Conservation (phyloP, 2,329 filamentous ascomycete species). For the Aspergillus sp. region DNA sequence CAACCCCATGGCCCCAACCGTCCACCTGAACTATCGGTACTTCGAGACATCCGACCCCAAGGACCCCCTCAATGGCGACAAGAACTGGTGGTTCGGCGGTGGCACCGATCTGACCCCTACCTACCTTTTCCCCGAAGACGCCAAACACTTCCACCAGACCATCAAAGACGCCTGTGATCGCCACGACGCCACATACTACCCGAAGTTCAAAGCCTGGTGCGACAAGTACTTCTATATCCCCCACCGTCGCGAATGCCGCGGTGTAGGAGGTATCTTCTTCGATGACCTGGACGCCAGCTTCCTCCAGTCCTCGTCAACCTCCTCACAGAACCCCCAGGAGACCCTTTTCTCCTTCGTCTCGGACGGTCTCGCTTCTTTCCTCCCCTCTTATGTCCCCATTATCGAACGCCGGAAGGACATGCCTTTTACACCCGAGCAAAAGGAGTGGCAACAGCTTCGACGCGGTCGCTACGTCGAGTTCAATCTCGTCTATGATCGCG, state of each 20-base stretch:
- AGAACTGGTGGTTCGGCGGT: slow-evolving; percentile 95
- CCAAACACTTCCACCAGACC: slow-evolving; percentile 91
- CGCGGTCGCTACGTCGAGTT: slow-evolving; percentile 98
- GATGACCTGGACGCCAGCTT: slow-evolving; percentile 79
- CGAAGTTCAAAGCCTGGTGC: slow-evolving; percentile 96
- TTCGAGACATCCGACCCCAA: slow-evolving; percentile 92
- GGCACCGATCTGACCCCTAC: slow-evolving; percentile 90
- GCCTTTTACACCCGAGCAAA: slow-evolving; percentile 82
- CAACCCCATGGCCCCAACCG: slow-evolving; percentile 96
- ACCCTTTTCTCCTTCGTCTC: slow-evolving; percentile 87
- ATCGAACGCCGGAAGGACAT: slow-evolving; percentile 86
- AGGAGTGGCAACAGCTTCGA: slow-evolving; percentile 94
- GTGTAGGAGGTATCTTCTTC: slow-evolving; percentile 96
- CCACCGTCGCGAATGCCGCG: slow-evolving; percentile 82
- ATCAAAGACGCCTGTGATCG: slow-evolving; percentile 92
- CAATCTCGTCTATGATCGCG: slow-evolving; percentile 94
- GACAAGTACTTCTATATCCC: slow-evolving; percentile 96
- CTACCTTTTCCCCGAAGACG: slow-evolving; percentile 96
- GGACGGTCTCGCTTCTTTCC: slow-evolving; percentile 80
- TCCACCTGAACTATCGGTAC: slow-evolving; percentile 97
- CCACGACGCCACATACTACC: slow-evolving; percentile 89
- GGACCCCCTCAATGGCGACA: slow-evolving; percentile 66
- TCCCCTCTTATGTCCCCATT: slow-evolving; percentile 89
- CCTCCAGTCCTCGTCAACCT: slow-evolving; percentile 39
- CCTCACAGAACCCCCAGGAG: slow-evolving; percentile 78